Evolutionary conservation across 2,329 filamentous ascomycete genomes (phyloP), one percentile per base, ranked within the genome.

Genomic region (Celoporthe dispersa): DNA sequence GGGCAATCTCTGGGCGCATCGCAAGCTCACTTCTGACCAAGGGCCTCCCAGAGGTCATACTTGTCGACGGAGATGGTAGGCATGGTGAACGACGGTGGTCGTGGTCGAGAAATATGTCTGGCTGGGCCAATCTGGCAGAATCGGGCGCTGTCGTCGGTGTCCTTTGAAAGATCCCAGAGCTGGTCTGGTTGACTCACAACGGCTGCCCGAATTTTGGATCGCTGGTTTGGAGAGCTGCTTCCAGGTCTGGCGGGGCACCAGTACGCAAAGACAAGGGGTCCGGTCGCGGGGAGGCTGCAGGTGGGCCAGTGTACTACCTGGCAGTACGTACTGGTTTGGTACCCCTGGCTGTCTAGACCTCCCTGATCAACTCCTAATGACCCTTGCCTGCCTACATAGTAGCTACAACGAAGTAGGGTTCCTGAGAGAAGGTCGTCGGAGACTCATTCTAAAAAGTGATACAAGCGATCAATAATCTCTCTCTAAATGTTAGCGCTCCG

Each of bases 11-110:
- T 53, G 31, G 68, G 64, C 70, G 67, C 65, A 73, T 55, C 48
- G 63, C 63, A 44, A 66, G 72, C 87, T 81, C 88, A 98, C 89
- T 96, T 91, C 83, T 91, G 91, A 79, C 94, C 95, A 71, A 99
- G 88, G 80, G 93, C 94, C 84, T 97, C 91, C 87, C 92, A 98
- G 79, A 99, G 93, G 79, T 91, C 93, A 78, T 94, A 94, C 86
- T 98, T 99, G 86, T 98, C 93, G 77, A 98, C 94, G 76, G 91
- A 88, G 77, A 99, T 98, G 80, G 96, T 99, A 83, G 96, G 96
- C 96, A 98, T 98, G 72, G 80, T 89, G 67, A 25, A n/a, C 55
- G 37, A 35, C 19, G 51, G 48, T 63, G 25, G 39, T 44, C 25
- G 39, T 64, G 69, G 63, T 69, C 66, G 65, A 57, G 28, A 12